A percentile compares a stretch with the other conserved stretches of the same genome.
phyloP scores from a whole-genome alignment of 73 alveolate species.

The Paramecium primaurelia region DNA sequence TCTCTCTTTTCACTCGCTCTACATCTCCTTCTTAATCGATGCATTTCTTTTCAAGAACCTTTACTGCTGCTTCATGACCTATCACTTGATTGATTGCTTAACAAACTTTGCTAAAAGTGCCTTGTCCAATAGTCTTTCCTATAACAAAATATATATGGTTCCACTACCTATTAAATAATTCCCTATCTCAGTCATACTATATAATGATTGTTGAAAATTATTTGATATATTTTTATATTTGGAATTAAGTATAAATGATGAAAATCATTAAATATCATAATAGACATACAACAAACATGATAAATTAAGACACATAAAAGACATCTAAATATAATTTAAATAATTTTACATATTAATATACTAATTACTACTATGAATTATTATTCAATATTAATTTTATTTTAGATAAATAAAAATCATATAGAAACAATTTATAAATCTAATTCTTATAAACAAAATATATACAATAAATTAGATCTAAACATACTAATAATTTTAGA shows the following conservation, averaged over 20 bases:
- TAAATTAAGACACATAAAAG: neutral
- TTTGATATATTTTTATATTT: neutral
- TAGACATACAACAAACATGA: neutral
- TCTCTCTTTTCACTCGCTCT: conserved; percentile 92
- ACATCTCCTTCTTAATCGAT: conserved; percentile 69
- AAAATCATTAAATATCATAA: neutral
- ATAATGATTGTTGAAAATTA: neutral
- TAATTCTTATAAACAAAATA: too few species aligned
- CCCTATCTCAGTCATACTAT: neutral
- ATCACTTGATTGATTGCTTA: neutral
- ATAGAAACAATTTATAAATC: too few species aligned
- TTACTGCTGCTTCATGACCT: conserved; percentile 49
- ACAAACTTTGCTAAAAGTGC: conserved; percentile 24
- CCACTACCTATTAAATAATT: neutral
- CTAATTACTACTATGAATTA: too few species aligned
- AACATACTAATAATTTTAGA: too few species aligned
- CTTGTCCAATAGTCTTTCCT: conserved; percentile 21
- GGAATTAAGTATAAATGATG: neutral
- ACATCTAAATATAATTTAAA: too few species aligned
- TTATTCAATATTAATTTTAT: too few species aligned
- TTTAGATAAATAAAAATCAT: too few species aligned
- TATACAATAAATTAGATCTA: too few species aligned
- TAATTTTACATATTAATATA: too few species aligned
- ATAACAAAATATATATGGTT: neutral
- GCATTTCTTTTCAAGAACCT: conserved; percentile 35